Percentiles rank a stretch among this genome's conserved stretches.
These are phyloP conservation scores for Dimargaris verticillata DNA, from an alignment of 192 early-diverging fungal genomes.

Conservation along the genomic window DNA sequence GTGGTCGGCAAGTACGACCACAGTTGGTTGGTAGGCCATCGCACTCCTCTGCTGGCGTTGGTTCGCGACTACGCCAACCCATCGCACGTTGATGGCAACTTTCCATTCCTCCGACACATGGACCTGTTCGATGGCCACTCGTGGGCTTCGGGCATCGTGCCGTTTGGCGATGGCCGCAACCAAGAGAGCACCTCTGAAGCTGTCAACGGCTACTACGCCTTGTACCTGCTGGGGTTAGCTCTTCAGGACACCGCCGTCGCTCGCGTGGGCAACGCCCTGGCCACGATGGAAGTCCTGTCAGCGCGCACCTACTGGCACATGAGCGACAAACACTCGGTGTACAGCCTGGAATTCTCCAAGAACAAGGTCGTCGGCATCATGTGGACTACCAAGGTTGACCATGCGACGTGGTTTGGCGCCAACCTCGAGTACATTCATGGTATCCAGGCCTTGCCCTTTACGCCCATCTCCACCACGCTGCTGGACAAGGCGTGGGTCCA, in stretches of 20 bases:
- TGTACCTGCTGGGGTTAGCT: constrained; percentile 26
- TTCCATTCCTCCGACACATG: constrained; percentile 33
- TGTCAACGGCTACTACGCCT: constrained; percentile 37
- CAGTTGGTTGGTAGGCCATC: constrained; percentile 21
- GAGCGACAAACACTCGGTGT: constrained; percentile 18
- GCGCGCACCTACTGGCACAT: constrained; percentile 35
- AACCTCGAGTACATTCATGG: constrained; percentile 29
- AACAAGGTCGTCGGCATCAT: constrained; percentile 31
- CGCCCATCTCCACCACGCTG: constrained; percentile 23
- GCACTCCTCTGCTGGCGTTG: constrained; percentile 19
- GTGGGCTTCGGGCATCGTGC: constrained; percentile 40
- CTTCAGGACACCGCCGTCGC: constrained; percentile 19
- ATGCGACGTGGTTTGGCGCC: constrained; percentile 28
- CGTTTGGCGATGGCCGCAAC: constrained; percentile 31
- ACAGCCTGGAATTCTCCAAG: constrained; percentile 16
- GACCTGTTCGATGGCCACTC: constrained; percentile 46
- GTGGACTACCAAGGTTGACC: constrained; percentile 30
- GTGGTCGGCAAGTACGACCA: constrained; percentile 29
- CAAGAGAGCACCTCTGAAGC: constrained; percentile 35
- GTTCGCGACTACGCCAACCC: constrained; percentile 41
- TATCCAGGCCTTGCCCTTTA: constrained; percentile 39
- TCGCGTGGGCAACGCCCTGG: constrained; percentile 23
- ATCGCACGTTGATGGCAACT: constrained; percentile 24
- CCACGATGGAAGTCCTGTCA: constrained; percentile 29
- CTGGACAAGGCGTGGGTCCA: constrained; percentile 25